Conservation (phyloP, 306 rosid genomes). For the Vicia villosa region DNA sequence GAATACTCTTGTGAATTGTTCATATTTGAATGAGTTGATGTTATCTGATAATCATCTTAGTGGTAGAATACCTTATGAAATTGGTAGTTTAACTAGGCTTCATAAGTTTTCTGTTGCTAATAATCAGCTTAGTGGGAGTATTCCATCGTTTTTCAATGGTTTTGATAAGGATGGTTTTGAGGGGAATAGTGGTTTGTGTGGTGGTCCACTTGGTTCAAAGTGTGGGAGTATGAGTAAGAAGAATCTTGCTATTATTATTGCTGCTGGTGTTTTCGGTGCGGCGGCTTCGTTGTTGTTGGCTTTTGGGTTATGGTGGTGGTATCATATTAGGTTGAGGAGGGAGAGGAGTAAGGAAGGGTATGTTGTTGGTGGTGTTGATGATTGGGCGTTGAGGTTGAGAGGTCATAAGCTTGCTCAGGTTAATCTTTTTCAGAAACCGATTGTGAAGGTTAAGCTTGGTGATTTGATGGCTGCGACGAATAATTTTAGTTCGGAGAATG, state of each 20-base stretch:
- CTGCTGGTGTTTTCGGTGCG: constrained; percentile 95
- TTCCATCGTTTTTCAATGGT: constrained; percentile 48
- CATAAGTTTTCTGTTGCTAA: constrained; percentile 63
- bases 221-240: constrained; percentile 87
- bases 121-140: constrained; percentile 61
- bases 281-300: constrained; percentile 77
- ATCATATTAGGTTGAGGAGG: constrained; percentile 56
- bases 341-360: constrained; percentile 46
- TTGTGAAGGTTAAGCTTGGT: constrained; percentile 84
- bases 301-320: constrained; percentile 97
- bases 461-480: constrained; percentile 91
- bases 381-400: constrained; percentile 84
- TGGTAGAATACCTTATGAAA: constrained; percentile 67
- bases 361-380: constrained; percentile 43
- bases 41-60: constrained; percentile 59
- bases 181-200: constrained; percentile 81
- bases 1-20: constrained; percentile 50
- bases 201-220: constrained; percentile 73
- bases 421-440: constrained; percentile 85
- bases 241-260: constrained; percentile 83
- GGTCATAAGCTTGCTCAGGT: constrained; percentile 82
- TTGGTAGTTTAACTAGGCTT: constrained; percentile 61
- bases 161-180: constrained; percentile 51
- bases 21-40: constrained; percentile 56
- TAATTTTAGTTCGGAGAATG: constrained; percentile 62